Evolutionary conservation across 176 grass and related monocot genomes (phyloP), one percentile per base, ranked within the genome.

Genomic region (Carex cristatella): DNA sequence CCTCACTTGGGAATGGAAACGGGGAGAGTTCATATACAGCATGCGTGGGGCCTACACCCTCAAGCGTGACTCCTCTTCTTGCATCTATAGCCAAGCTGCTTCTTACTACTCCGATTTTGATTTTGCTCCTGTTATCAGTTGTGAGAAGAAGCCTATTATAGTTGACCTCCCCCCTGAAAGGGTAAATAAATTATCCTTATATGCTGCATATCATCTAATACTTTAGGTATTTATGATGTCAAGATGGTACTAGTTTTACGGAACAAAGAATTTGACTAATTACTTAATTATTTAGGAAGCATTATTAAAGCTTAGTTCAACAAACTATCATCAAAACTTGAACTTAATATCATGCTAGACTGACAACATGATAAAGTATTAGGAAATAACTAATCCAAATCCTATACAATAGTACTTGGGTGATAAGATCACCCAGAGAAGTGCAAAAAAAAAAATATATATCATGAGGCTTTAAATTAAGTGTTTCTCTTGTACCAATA

Each of bases 1-100:
- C 81, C 86, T 99, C 16, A 95, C 93, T 8, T 99, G 96, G 96
- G 93, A 99, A 85, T 99, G 96, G 93, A 93, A 95, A 81, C 91
- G 93, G 28, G 91, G 88, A 44, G 93, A 99, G 83, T 95, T 99
- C 87, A 99, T 95, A 90, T 78, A 88, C 83, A 91, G 0, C 30
- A 94, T 99, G 93, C 86, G 81, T 57, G 96, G 93, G 63, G 96
- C 93, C 1, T 99, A 99, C 85, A 95, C 91, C 31, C 87, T 94
- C 11, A 75, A 61, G 16, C 94, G 87, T 74, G 96, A 95, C 55
- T 69, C 83, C 42, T 79, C 91, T 14, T 84, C 90, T 51, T 99
- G 93, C 83, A 42, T 94, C 15, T 95, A 94, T 82, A 90, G 91
- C 86, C 73, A 89, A 10, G 91, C 91, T 11, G 93, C 88, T 2